Evolutionary conservation across 2,329 filamentous ascomycete genomes (phyloP).

Genomic region (Penicillium sp.): DNA sequence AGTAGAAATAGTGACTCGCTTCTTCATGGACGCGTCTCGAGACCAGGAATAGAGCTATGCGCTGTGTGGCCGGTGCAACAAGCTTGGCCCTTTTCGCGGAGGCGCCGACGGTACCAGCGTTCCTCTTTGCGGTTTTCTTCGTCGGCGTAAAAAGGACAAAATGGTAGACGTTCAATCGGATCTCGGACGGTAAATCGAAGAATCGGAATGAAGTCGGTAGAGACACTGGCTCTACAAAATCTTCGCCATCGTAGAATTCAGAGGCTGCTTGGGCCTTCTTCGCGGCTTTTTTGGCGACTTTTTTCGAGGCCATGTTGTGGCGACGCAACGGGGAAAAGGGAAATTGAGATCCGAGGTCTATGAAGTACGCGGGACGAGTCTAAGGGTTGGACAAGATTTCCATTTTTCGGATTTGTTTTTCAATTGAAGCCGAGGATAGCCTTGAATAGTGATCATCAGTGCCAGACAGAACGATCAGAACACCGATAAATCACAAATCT

Average conservation of each 20-base stretch:
- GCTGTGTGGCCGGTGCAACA: constrained; percentile 34
- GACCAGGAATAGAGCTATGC: constrained; percentile 42
- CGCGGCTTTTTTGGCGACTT: constrained; percentile 14
- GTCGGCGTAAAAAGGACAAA: constrained; percentile 43
- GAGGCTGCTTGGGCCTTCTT: constrained; percentile 4
- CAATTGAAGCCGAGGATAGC: constrained; percentile 11
- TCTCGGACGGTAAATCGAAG: constrained; percentile 55
- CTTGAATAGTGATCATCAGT: background rate
- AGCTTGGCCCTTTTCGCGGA: constrained; percentile 38
- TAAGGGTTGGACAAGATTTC: constrained; percentile 12
- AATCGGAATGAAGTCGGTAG: constrained; percentile 47
- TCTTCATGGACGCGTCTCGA: constrained; percentile 52
- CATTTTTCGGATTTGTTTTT: constrained; percentile 26
- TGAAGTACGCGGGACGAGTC: constrained; percentile 17
- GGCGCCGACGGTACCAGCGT: constrained; percentile 36
- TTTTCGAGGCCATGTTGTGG: constrained; percentile 18
- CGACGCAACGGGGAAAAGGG: constrained; percentile 6
- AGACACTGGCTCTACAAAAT: constrained; percentile 22
- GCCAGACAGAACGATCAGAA: background rate
- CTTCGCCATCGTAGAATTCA: constrained; percentile 15
- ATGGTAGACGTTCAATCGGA: constrained; percentile 53
- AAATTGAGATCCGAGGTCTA: constrained; percentile 14
- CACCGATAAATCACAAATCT: background rate
- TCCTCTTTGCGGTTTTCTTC: constrained; percentile 26
- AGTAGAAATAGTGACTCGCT: constrained; percentile 54